phyloP scores from a whole-genome alignment of 2,329 filamentous ascomycete genomes.

The Scortechinia acanthostroma region DNA sequence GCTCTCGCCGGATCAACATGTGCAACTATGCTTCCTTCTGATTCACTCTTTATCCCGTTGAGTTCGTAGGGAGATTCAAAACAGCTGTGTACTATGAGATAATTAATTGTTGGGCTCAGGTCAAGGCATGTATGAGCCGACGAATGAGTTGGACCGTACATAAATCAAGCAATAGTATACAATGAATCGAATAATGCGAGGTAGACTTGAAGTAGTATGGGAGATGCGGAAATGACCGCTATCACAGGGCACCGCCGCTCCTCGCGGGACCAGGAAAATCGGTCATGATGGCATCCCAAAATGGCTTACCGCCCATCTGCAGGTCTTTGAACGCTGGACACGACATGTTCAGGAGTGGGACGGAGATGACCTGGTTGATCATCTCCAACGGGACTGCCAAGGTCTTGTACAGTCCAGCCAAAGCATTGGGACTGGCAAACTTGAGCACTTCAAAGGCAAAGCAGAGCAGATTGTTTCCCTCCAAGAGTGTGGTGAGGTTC shows the following conservation, averaged over 20 bases:
- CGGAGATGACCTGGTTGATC: slow-evolving; percentile 19
- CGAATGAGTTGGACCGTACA: too few species aligned
- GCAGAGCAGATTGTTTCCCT: slow-evolving; percentile 38
- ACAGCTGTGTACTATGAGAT: too few species aligned
- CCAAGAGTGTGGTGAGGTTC: slow-evolving; percentile 26
- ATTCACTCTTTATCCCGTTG: too few species aligned
- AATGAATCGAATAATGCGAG: too few species aligned
- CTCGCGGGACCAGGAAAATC: slow-evolving; percentile 9
- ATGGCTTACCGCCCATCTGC: slow-evolving; percentile 11
- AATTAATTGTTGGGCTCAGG: too few species aligned
- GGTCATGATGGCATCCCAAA: slow-evolving; percentile 7
- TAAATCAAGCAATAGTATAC: too few species aligned
- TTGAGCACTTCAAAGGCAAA: slow-evolving; percentile 25
- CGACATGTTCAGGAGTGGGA: slow-evolving; percentile 13
- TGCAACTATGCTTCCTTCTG: too few species aligned
- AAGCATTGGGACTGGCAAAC: slow-evolving; percentile 29
- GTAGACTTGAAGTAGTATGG: too few species aligned
- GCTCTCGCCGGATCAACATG: too few species aligned
- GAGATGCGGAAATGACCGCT: too few species aligned
- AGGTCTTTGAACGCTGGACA: slow-evolving; percentile 19
- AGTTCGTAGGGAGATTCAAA: too few species aligned
- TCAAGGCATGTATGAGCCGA: too few species aligned
- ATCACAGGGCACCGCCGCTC: slow-evolving; percentile 7
- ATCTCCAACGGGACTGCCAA: slow-evolving; percentile 18
- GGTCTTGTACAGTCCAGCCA: slow-evolving; percentile 24